These are phyloP conservation scores for Helminthosporium solani DNA, from an alignment of 2,329 filamentous ascomycete species.

Conservation along the genomic window DNA sequence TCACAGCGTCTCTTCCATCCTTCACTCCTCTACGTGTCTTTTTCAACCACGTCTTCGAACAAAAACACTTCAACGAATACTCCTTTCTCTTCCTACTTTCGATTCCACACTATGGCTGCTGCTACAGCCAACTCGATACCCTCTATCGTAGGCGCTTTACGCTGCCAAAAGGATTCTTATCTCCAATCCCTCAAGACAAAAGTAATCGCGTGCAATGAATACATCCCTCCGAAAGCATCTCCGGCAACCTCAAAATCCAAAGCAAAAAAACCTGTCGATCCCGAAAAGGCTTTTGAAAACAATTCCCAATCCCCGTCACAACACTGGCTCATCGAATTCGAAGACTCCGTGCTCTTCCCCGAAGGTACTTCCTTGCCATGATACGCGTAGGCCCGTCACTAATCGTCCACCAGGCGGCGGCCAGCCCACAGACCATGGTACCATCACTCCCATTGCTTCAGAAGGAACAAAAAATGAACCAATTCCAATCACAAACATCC, in stretches of 20 bases:
- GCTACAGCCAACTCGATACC: conserved; percentile 12
- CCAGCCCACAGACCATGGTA: conserved; percentile 35
- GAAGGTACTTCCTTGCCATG: conserved; percentile 12
- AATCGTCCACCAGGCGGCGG: conserved; percentile 22
- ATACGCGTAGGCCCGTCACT: neutral
- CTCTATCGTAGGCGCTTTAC: conserved; percentile 32
- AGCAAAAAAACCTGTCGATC: conserved; percentile 28
- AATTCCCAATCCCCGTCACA: conserved; percentile 12
- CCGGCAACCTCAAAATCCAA: conserved; percentile 25
- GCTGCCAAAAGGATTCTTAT: conserved; percentile 37
- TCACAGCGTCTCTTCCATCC: conserved; percentile 9
- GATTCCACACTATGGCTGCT: conserved; percentile 18
- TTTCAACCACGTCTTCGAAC: neutral
- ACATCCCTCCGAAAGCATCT: conserved; percentile 18
- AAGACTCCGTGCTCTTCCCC: conserved; percentile 36
- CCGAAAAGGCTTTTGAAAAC: conserved; percentile 17
- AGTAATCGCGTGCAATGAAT: conserved; percentile 36
- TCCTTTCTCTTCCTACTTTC: neutral
- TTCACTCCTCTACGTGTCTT: conserved; percentile 5
- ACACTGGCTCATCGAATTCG: conserved; percentile 33
- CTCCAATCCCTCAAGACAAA: conserved; percentile 30
- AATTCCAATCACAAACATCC: conserved; percentile 32
- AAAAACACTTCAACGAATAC: neutral
- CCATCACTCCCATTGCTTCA: conserved; percentile 23
- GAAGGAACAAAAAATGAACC: conserved; percentile 8